Evolutionary conservation across 2,329 filamentous ascomycete species (phyloP).

Genomic region (Trichoderma sp.): DNA sequence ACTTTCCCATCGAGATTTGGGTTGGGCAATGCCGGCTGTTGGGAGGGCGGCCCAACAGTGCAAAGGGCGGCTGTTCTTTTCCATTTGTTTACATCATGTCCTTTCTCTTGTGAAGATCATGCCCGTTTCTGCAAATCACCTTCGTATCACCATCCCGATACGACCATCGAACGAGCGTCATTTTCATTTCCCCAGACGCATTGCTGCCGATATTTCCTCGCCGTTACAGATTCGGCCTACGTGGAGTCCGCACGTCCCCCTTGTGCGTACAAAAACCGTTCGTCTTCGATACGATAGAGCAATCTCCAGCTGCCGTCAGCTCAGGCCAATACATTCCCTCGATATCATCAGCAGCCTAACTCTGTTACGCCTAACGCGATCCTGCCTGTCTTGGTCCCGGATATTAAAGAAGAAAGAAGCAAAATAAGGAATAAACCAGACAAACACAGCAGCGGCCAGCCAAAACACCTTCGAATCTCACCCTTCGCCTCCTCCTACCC

Average conservation of each 20-base stretch:
- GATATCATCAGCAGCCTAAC: not conserved
- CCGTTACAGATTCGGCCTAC: not conserved
- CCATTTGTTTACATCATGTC: not conserved
- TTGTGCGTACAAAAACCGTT: not conserved
- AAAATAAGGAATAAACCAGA: not conserved
- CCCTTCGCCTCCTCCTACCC: not conserved
- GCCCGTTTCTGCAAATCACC: not conserved
- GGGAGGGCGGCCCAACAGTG: not conserved
- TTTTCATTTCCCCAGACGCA: slow-evolving; percentile 2
- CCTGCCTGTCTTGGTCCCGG: not conserved
- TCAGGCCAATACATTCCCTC: not conserved
- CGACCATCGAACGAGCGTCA: not conserved
- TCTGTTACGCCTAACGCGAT: not conserved
- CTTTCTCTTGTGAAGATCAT: not conserved
- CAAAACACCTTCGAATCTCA: not conserved
- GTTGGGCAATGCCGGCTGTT: not conserved
- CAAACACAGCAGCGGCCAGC: too few species aligned
- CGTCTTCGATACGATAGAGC: not conserved
- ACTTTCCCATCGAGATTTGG: not conserved
- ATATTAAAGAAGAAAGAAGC: not conserved
- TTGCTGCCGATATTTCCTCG: not conserved
- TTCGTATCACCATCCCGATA: not conserved
- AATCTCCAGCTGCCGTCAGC: not conserved
- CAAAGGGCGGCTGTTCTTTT: not conserved
- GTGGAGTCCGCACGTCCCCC: not conserved